Percentiles rank a stretch among this genome's conserved stretches.
Evolutionary conservation across 768 basidiomycete genomes (phyloP).

Genomic region (Ramaria sp.): DNA sequence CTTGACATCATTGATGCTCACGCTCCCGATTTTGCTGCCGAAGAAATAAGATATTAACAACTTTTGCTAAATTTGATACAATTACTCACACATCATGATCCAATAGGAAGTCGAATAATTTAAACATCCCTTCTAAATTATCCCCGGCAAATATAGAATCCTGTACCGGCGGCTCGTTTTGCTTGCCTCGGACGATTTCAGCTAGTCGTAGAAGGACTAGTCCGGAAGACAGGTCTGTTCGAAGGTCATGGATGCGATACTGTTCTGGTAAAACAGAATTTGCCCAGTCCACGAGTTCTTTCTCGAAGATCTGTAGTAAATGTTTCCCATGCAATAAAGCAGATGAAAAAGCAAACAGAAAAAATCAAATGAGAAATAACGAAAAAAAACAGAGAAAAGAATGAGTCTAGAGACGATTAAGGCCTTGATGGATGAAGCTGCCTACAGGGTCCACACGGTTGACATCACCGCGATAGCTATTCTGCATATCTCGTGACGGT

Average conservation of each 20-base stretch:
- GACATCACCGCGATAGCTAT: background rate
- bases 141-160: conserved; percentile 76
- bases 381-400: background rate
- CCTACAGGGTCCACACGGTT: conserved; percentile 2
- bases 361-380: background rate
- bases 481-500: conserved; percentile 54
- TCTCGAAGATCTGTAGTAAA: conserved; percentile 7
- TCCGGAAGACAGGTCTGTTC: conserved; percentile 37
- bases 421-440: background rate
- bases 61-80: background rate
- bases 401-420: background rate
- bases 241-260: conserved; percentile 37
- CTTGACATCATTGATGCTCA: conserved; percentile 89
- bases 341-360: background rate
- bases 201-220: conserved; percentile 77
- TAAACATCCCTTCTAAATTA: conserved; percentile 78
- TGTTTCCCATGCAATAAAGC: background rate
- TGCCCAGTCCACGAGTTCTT: conserved; percentile 72
- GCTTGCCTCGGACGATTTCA: conserved; percentile 62
- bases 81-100: conserved; percentile 62
- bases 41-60: background rate
- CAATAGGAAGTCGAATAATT: conserved; percentile 83
- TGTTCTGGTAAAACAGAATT: conserved; percentile 68
- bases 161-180: conserved; percentile 58
- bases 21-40: conserved; percentile 62